Percentiles rank a stretch among this genome's conserved stretches.
These are phyloP conservation scores for Pyrrhoderma noxium DNA, from an alignment of 1,284 basidiomycete genomes.

Conservation along the genomic window DNA sequence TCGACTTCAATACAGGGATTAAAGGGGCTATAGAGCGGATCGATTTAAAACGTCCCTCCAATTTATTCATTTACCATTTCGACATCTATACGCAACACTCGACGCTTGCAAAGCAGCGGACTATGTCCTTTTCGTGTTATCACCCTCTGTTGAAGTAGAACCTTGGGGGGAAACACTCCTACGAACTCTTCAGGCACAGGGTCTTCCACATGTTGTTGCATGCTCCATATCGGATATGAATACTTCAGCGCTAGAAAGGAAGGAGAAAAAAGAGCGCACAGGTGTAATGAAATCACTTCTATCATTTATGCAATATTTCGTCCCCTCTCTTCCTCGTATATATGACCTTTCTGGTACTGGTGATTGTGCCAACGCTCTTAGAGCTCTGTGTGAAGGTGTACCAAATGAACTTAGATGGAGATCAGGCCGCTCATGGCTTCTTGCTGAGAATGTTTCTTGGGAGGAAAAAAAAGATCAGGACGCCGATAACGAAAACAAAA, in stretches of 20 bases:
- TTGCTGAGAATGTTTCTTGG: slow-evolving; percentile 64
- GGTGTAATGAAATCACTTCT: slow-evolving; percentile 79
- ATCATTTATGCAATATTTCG: slow-evolving; percentile 93
- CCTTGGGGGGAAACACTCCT: slow-evolving; percentile 85
- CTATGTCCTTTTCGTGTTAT: slow-evolving; percentile 84
- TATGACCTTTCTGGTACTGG: slow-evolving; percentile 47
- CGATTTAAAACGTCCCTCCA: slow-evolving; percentile 88
- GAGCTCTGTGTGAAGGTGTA: slow-evolving; percentile 74
- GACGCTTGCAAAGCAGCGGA: slow-evolving; percentile 88
- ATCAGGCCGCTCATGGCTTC: slow-evolving; percentile 72
- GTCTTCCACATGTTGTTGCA: slow-evolving; percentile 68
- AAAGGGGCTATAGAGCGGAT: slow-evolving; percentile 47
- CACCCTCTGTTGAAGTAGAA: slow-evolving; percentile 76
- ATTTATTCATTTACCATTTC: slow-evolving; percentile 70
- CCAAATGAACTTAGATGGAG: slow-evolving; percentile 76
- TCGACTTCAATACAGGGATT: slow-evolving; percentile 9
- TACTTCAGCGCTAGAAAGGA: neutral
- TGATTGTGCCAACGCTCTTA: slow-evolving; percentile 64
- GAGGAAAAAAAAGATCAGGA: slow-evolving; percentile 15
- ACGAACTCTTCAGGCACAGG: slow-evolving; percentile 80
- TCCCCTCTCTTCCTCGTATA: slow-evolving; percentile 70
- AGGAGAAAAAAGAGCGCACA: slow-evolving; percentile 52
- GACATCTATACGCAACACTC: slow-evolving; percentile 69
- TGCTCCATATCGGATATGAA: slow-evolving; percentile 31
- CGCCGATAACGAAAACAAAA: slow-evolving; percentile 23